Conservation (phyloP, 2,329 filamentous ascomycete species). For the Colletotrichum coccodes region DNA sequence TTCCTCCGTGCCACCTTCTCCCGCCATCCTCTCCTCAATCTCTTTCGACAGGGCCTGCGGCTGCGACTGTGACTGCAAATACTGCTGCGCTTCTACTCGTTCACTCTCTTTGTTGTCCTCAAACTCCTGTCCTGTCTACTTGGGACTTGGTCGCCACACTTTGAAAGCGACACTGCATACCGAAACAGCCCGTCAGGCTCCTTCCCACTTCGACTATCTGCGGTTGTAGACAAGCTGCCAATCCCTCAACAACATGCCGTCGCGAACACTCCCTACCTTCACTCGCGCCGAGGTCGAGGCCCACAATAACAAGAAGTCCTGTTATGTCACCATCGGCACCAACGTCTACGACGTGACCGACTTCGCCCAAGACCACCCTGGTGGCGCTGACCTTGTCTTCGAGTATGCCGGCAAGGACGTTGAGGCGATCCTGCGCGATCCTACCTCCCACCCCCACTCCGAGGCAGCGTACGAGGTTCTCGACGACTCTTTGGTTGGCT, state of each 20-base stretch:
- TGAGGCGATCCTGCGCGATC: constrained; percentile 82
- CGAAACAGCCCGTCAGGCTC: background rate
- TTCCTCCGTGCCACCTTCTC: background rate
- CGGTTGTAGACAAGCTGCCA: constrained; percentile 24
- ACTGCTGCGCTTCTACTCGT: constrained; percentile 21
- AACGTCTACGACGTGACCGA: constrained; percentile 96
- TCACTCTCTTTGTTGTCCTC: constrained; percentile 25
- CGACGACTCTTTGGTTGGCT: constrained; percentile 86
- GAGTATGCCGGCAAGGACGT: constrained; percentile 93
- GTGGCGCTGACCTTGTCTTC: constrained; percentile 86
- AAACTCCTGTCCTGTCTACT: constrained; percentile 7
- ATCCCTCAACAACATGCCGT: constrained; percentile 69
- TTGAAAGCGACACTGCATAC: constrained; percentile 4
- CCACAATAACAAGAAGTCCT: constrained; percentile 84
- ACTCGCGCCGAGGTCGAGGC: constrained; percentile 82
- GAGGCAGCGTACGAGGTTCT: constrained; percentile 97
- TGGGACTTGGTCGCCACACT: constrained; percentile 9
- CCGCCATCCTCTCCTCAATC: background rate
- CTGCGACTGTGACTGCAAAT: constrained; percentile 1
- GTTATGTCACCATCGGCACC: constrained; percentile 89
- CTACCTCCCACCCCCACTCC: constrained; percentile 84
- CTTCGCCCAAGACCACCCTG: constrained; percentile 91
- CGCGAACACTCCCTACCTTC: constrained; percentile 84
- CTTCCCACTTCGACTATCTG: constrained; percentile 28
- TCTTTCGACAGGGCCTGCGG: constrained; percentile 16